Evolutionary conservation across 2,329 filamentous ascomycete genomes (phyloP).

Genomic region (Emergomyces africanus): DNA sequence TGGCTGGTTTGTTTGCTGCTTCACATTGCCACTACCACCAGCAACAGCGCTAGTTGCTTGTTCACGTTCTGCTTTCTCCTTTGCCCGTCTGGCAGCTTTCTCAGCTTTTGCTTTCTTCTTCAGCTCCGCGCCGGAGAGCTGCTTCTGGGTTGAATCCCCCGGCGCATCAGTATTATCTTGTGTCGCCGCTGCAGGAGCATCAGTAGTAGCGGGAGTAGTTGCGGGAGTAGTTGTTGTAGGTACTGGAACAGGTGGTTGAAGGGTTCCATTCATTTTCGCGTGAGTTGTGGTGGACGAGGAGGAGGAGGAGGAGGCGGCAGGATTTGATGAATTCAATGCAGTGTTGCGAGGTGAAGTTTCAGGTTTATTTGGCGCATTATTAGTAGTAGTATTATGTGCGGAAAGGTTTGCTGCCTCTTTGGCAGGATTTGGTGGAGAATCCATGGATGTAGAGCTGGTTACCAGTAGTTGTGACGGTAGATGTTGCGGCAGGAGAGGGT

Average conservation of each 20-base stretch:
- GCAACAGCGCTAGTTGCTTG: slow-evolving; percentile 30
- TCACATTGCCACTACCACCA: slow-evolving; percentile 26
- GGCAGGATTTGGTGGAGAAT: slow-evolving; percentile 4
- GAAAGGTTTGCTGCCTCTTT: not conserved
- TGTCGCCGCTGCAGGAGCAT: not conserved
- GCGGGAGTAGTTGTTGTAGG: not conserved
- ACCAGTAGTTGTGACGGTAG: not conserved
- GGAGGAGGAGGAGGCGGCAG: not conserved
- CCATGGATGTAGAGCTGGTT: not conserved
- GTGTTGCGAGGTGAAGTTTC: not conserved
- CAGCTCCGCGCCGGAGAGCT: slow-evolving; percentile 50
- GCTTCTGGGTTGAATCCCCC: slow-evolving; percentile 21
- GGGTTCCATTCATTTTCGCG: not conserved
- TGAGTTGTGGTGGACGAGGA: not conserved
- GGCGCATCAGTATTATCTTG: slow-evolving; percentile 7
- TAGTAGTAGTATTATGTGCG: not conserved
- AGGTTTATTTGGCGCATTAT: not conserved
- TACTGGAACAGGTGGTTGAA: slow-evolving; percentile 5
- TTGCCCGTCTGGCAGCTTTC: slow-evolving; percentile 73
- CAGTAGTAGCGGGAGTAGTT: slow-evolving; percentile 7
- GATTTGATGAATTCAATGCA: not conserved
- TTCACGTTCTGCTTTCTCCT: slow-evolving; percentile 47
- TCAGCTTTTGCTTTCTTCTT: slow-evolving; percentile 87
- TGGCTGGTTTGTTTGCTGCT: slow-evolving; percentile 19
- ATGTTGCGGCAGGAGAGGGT: not conserved